phyloP scores from a whole-genome alignment of 2,329 filamentous ascomycete species.

The Chaetomium strumarium region DNA sequence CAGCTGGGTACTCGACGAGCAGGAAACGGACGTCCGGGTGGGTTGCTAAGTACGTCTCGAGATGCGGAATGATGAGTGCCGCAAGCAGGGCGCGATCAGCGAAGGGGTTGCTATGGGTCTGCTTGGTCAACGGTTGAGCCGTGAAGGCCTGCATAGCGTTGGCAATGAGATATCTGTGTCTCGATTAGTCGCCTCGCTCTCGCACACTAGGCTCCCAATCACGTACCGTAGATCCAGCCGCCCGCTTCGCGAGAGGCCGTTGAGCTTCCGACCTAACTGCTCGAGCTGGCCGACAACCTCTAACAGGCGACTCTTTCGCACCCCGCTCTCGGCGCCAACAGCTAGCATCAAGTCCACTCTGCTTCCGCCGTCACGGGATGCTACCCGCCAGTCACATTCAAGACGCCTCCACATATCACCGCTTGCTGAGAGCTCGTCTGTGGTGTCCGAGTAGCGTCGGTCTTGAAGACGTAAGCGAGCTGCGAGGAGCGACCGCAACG shows the following conservation, averaged over 20 bases:
- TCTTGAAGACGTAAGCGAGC: slow-evolving; percentile 45
- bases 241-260: slow-evolving; percentile 46
- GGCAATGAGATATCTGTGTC: slow-evolving; percentile 50
- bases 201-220: background rate
- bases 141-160: slow-evolving; percentile 56
- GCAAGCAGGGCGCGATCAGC: slow-evolving; percentile 50
- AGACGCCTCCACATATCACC: slow-evolving; percentile 49
- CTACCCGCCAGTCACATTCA: slow-evolving; percentile 35
- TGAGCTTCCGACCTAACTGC: slow-evolving; percentile 46
- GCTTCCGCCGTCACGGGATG: slow-evolving; percentile 28
- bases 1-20: slow-evolving; percentile 52
- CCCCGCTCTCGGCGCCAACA: slow-evolving; percentile 50
- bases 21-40: slow-evolving; percentile 51
- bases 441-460: slow-evolving; percentile 41
- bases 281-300: slow-evolving; percentile 48
- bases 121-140: slow-evolving; percentile 43
- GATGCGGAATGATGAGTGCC: slow-evolving; percentile 52
- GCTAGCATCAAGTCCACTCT: slow-evolving; percentile 55
- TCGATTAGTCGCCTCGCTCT: background rate
- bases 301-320: slow-evolving; percentile 44
- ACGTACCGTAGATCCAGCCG: slow-evolving; percentile 54
- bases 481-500: slow-evolving; percentile 47
- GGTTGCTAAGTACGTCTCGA: slow-evolving; percentile 53
- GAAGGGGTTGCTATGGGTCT: slow-evolving; percentile 49
- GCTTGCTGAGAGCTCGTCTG: slow-evolving; percentile 43